Base-by-base conservation (phyloP, 2,329 filamentous ascomycete genomes). In the Claviceps sorghi region DNA sequence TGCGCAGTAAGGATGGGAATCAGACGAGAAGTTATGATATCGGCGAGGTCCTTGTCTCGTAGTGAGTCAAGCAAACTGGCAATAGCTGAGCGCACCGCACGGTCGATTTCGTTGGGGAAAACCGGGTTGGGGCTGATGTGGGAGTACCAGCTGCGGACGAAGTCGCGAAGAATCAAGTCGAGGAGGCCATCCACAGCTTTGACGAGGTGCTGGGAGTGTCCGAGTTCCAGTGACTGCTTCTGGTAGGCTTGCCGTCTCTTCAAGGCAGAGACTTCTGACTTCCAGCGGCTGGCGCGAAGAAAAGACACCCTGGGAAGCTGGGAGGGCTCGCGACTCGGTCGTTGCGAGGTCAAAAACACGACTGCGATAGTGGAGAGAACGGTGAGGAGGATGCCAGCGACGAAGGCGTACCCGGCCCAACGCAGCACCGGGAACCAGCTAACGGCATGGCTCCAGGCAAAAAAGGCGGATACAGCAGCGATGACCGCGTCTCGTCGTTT, bases 1-100 rank as follows among this genome's bases (percentile, higher is more conserved):
- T 98, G 93, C 10, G 80, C 76, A 32, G 91, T 97, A 58, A 98
- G 66, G 54, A 97, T 82, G 13, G 94, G 94, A 41, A 96, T 83
- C 47, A 97, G 76, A 40, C 84, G 82, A 55, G 84, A 86, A 19
- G 91, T 89, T 46, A 87, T 74, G 46, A 91, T 74, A 60, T 93
- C 90, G 49, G 93, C 87, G 56, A 96, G 69, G 67, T 98, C 93
- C 59, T 90, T 77, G 40, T 80, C 77, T 54, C 83, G 72, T 43
- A 96, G 69, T 56, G 84, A 79, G 61, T 89, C 84, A 54, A 81
- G 78, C 56, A 97, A 71, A 60, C 78, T 81, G 48, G 75, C 72
- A 55, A 97, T 69, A 13, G 86, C 88, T 54, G 78, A 71, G 46
- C 93, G 82, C 57, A 96, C 80, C 4, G 82, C 78, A 58, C 78